Base-by-base conservation (phyloP, 345 rosid species). In the Eucalyptus viminalis region DNA sequence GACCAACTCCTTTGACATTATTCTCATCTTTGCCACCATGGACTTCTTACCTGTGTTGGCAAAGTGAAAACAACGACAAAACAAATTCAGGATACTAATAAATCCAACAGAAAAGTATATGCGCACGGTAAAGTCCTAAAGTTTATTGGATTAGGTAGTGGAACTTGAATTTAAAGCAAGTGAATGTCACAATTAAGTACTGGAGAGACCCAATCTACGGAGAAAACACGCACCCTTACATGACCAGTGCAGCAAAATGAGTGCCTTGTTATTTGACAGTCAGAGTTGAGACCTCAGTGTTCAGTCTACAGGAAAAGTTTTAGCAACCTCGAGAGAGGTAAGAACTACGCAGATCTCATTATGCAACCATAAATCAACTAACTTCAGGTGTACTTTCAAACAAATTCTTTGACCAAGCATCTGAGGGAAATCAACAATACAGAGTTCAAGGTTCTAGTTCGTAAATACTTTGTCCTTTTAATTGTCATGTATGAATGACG, bases 1-100 rank as follows among this genome's bases (percentile, higher is more conserved):
- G 80, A 91, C 88, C 60, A 93, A 56, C 44, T 94, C 94, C 49
- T 91, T 89, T 87, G 92, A 89, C 43, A 87, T 62, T 44, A 56
- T 53, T 80, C 87, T 43, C 80, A 85, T 88, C 91, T 88, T 72
- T 92, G 49, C 69, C 67, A 40, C 49, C 80, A 44, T 2, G 17
- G 44, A 16, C 27, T 62, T 87, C 49, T 62, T 62, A 43, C 44
- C 87, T 51, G 47, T 53, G 24, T 53, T 31, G 67, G 45, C 43
- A 53, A 49, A 53, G 67, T 51, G 67, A 86, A 76, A 40, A 76
- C 47, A 76, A 76, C 3, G 7, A 76, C 27, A 40, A 21, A 40
- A 44, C 47, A 76, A 76, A 22, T 76, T 76, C 85, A 76, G 13
- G 15, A 76, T 40, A 76, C 29, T 22, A 37, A 22, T 40, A 21